Conservation (phyloP, 305 asterid genomes). For the Solanum hybrid region DNA sequence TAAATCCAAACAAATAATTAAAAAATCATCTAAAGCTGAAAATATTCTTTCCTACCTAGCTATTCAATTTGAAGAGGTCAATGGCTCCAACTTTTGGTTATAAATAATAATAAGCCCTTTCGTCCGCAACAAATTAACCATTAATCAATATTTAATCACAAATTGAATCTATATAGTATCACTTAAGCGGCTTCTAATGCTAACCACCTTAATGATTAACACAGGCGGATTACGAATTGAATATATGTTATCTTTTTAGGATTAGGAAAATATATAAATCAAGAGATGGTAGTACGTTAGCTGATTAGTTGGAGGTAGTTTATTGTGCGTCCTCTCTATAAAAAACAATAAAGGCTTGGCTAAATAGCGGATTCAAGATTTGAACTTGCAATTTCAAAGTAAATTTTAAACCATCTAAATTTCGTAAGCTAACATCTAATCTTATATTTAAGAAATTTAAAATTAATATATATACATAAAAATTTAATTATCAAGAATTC, state of each 20-base stretch:
- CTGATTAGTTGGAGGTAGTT: not conserved
- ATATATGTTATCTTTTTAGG: not conserved
- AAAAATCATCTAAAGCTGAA: not conserved
- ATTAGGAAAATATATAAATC: not conserved
- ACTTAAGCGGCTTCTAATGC: not conserved
- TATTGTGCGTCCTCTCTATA: not conserved
- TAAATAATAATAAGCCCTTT: not conserved
- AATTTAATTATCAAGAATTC: too few species aligned
- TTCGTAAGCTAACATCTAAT: not conserved
- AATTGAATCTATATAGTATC: not conserved
- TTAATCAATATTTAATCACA: not conserved
- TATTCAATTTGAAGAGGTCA: not conserved
- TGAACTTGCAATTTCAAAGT: not conserved
- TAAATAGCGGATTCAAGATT: not conserved
- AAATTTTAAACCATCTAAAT: not conserved
- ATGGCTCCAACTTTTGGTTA: not conserved
- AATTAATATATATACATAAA: not conserved
- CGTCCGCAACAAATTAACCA: not conserved
- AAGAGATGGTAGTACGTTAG: not conserved
- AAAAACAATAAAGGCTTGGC: not conserved
- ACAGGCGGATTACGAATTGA: not conserved
- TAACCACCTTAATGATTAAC: not conserved
- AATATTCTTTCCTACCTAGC: not conserved
- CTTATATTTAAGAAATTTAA: not conserved
- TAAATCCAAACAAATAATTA: not conserved